Evolutionary conservation across 352 stramenopile genomes (phyloP), one percentile per base, ranked within the genome.

Genomic region (Saprolegnia diclina): DNA sequence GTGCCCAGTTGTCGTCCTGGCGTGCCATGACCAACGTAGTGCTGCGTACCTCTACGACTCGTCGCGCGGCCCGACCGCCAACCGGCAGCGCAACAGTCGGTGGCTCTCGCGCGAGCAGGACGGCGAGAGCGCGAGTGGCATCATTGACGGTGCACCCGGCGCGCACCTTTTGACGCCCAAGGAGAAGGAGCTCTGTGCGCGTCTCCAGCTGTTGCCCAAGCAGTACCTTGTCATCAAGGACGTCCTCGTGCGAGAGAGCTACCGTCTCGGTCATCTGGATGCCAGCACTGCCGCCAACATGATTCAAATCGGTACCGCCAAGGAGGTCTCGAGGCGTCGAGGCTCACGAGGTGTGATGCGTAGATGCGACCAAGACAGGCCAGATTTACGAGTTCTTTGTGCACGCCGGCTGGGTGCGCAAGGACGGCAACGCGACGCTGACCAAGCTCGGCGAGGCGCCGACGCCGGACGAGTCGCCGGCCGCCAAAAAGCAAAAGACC

Each of bases 181-280:
- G 67, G 93, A 98, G 78, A 88, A 89, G 42, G 82, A 91, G 22
- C 74, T 98, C 26, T 98, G 91, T 63, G 80, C 86, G 56, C 89
- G 91, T 55, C 77, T 98, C 29, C 88, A 95, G 56, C 76, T 98
- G 21, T 75, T 97, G 48, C 96, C 94, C 42, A 89, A 93, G 76
- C 89, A 97, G 73, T 99, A 98, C 77, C 74, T 98, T 54, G 85
- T 98, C 65, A 96, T 98, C 64, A 99, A 98, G 76, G 96, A 95
- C 42, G 93, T 87, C 16, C 72, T 99, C 18, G 90, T 99, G 75
- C 87, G 89, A 73, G 81, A 97, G 79, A 84, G 85, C 76, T 89
- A 87, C 72, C 74, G 81, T 57, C 74, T 92, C 56, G 81, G 87
- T 46, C 83, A 94, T 70, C 61, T 92, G 65, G 85, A 81, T 26